These are phyloP conservation scores for Combretum micranthum DNA, from an alignment of 345 rosid genomes.

Conservation along the genomic window DNA sequence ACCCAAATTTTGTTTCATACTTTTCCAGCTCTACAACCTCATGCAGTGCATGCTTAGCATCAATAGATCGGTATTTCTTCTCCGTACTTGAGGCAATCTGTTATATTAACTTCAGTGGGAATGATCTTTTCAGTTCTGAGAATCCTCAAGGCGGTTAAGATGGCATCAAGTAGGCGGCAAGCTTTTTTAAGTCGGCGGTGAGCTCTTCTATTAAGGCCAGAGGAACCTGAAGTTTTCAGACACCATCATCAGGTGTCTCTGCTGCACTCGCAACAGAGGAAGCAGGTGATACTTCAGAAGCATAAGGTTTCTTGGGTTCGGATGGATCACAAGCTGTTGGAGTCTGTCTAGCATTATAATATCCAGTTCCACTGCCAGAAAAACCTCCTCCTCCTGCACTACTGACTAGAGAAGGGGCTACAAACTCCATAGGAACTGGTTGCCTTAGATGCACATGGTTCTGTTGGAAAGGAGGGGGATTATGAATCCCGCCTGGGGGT, in stretches of 20 bases:
- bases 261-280: too few relatives aligned
- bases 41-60: too few relatives aligned
- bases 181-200: slow-evolving; percentile 20
- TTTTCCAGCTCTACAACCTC: too few relatives aligned
- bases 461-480: neutral
- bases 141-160: slow-evolving; percentile 28
- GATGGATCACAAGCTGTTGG: too few relatives aligned
- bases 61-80: too few relatives aligned
- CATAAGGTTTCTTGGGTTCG: slow-evolving; percentile 22
- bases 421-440: slow-evolving; percentile 10
- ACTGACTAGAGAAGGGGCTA: slow-evolving; percentile 12
- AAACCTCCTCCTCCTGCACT: slow-evolving; percentile 3
- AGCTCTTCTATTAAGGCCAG: too few relatives aligned
- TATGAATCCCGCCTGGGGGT: neutral
- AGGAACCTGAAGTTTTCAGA: too few relatives aligned
- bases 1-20: slow-evolving; percentile 27
- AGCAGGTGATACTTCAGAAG: slow-evolving; percentile 16
- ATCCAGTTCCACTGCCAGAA: slow-evolving; percentile 21
- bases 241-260: too few relatives aligned
- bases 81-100: too few relatives aligned
- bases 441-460: slow-evolving; percentile 6
- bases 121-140: too few relatives aligned
- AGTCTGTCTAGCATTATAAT: slow-evolving; percentile 21
- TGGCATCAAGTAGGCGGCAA: too few relatives aligned
- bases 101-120: too few relatives aligned